Percentiles rank a stretch among this genome's conserved stretches.
Conservation (phyloP, 129 eudicot species). For the Flaveria trinervia region DNA sequence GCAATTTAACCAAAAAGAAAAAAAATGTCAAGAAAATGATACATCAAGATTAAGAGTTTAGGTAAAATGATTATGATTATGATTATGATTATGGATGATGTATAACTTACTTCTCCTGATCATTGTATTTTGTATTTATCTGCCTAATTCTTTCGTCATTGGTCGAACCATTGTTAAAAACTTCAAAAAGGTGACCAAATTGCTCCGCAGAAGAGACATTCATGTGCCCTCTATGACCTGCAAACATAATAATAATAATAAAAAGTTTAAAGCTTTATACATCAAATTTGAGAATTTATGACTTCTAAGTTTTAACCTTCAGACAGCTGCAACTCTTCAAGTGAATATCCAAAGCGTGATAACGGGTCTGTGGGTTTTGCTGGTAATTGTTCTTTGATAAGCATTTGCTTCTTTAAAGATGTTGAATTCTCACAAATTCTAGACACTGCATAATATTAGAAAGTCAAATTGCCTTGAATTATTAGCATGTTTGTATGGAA, state of each 20-base stretch:
- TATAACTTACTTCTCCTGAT: conserved; percentile 62
- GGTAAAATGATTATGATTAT: no score
- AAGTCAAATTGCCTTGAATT: not conserved
- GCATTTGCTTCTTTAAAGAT: conserved; percentile 45
- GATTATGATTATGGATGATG: no score
- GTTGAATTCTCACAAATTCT: conserved; percentile 45
- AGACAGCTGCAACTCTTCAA: conserved; percentile 49
- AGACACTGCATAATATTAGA: conserved; percentile 36
- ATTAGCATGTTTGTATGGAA: not conserved
- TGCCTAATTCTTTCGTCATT: conserved; percentile 48
- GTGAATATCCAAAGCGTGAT: conserved; percentile 42
- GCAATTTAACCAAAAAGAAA: conserved; percentile 21
- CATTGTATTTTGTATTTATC: conserved; percentile 40
- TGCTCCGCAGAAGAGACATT: conserved; percentile 51
- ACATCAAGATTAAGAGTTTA: not conserved
- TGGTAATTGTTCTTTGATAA: conserved; percentile 55
- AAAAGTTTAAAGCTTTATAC: not conserved
- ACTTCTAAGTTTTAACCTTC: conserved; percentile 48
- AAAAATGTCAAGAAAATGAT: not conserved
- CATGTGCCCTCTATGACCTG: conserved; percentile 36
- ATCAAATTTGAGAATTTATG: not conserved
- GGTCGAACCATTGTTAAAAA: conserved; percentile 43
- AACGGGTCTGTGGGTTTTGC: conserved; percentile 31
- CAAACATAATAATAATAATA: conserved; percentile 2
- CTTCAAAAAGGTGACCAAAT: conserved; percentile 51